Conservation (phyloP, 2,329 filamentous ascomycete species). For the Chrysosphaeria jannelii region DNA sequence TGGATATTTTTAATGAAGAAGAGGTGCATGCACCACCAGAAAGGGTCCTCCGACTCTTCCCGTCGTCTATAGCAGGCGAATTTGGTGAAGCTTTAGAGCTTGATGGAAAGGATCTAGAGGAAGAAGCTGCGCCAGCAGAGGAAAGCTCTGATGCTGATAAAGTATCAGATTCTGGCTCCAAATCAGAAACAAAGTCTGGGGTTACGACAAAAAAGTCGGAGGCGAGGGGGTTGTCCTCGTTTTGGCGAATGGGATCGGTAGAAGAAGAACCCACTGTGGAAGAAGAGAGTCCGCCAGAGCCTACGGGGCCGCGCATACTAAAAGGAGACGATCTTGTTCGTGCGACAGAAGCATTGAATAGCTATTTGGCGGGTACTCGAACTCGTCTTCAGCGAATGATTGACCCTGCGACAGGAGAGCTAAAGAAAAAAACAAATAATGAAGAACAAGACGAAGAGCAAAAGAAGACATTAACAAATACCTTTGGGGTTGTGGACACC, state of each 20-base stretch:
- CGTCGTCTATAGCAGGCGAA: conserved; percentile 54
- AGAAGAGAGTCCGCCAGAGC: conserved; percentile 6
- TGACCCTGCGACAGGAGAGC: conserved; percentile 28
- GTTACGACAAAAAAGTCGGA: too few species aligned
- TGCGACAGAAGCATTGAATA: conserved; percentile 57
- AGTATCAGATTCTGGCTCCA: too few species aligned
- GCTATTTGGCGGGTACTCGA: conserved; percentile 68
- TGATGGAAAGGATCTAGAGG: conserved; percentile 7
- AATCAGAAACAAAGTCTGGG: too few species aligned
- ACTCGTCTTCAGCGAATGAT: conserved; percentile 29
- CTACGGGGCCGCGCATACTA: conserved; percentile 9
- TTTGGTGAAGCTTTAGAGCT: conserved; percentile 23
- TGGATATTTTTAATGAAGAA: conserved; percentile 64
- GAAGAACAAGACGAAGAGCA: conserved; percentile 17
- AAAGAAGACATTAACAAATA: conserved; percentile 39
- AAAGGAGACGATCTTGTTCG: conserved; percentile 61
- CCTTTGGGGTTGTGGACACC: conserved; percentile 70
- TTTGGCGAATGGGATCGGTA: too few species aligned
- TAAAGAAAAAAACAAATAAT: conserved; percentile 13
- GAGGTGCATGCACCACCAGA: conserved; percentile 75
- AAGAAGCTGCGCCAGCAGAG: conserved; percentile 5
- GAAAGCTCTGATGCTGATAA: too few species aligned
- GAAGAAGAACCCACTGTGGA: too few species aligned
- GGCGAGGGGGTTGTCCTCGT: too few species aligned
- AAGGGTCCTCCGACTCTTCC: conserved; percentile 61